Evolutionary conservation across 2,329 filamentous ascomycete genomes (phyloP).

Genomic region (Rasamsonia emersonii): DNA sequence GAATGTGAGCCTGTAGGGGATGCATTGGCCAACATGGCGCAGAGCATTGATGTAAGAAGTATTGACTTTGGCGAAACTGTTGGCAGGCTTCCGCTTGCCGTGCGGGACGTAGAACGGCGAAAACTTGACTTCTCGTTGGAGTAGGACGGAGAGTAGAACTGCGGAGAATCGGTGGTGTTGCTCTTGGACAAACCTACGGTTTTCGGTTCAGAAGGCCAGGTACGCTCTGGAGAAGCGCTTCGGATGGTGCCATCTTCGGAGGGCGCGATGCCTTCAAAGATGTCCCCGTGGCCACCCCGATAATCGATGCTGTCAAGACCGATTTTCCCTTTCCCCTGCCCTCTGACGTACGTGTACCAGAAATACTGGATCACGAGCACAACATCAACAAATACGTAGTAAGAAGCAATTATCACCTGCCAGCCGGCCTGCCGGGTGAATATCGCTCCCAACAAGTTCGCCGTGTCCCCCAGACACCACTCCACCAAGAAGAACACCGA

Average conservation of each 20-base stretch:
- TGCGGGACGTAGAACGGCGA: slow-evolving; percentile 19
- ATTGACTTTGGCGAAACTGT: slow-evolving; percentile 35
- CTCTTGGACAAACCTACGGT: slow-evolving; percentile 19
- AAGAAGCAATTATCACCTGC: slow-evolving; percentile 57
- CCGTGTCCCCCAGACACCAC: slow-evolving; percentile 57
- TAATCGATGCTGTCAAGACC: slow-evolving; percentile 19
- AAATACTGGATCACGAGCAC: slow-evolving; percentile 55
- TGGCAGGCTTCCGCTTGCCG: slow-evolving; percentile 17
- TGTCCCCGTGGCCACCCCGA: slow-evolving; percentile 16
- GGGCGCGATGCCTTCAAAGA: slow-evolving; percentile 30
- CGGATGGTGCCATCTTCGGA: slow-evolving; percentile 21
- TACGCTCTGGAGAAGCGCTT: slow-evolving; percentile 12
- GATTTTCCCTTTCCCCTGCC: slow-evolving; percentile 34
- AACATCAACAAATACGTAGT: slow-evolving; percentile 59
- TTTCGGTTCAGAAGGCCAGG: slow-evolving; percentile 18
- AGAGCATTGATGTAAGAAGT: slow-evolving; percentile 36
- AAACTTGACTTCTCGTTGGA: slow-evolving; percentile 27
- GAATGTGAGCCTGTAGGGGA: slow-evolving; percentile 22
- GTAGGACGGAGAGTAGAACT: slow-evolving; percentile 20
- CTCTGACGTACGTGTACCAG: slow-evolving; percentile 54
- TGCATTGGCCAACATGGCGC: slow-evolving; percentile 36
- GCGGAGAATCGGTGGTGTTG: slow-evolving; percentile 11
- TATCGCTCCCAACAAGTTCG: slow-evolving; percentile 55
- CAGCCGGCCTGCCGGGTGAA: slow-evolving; percentile 57
- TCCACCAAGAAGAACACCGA: slow-evolving; percentile 58